Evolutionary conservation across 257 asterid genomes (phyloP).

Genomic region (Lithospermum erythrorhizon): DNA sequence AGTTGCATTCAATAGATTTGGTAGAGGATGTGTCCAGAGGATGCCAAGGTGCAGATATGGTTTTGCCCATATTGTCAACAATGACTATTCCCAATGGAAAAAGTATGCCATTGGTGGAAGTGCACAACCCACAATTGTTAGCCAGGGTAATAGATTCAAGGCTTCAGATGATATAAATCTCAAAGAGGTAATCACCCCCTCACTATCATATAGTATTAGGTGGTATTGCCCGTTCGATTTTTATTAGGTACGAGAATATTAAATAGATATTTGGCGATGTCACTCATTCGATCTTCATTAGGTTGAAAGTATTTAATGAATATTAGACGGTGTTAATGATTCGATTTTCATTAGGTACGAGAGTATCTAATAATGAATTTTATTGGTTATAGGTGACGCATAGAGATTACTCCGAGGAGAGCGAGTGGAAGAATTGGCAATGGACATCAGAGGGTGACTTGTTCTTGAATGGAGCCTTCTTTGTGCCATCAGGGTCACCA

Average conservation of each 20-base stretch:
- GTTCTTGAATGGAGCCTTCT: conserved; percentile 62
- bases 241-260: too few species aligned
- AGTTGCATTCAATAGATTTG: conserved; percentile 62
- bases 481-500: conserved; percentile 44
- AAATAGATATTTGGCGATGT: too few species aligned
- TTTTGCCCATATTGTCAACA: conserved; percentile 73
- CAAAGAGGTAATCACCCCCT: conserved; percentile 33
- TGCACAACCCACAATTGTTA: conserved; percentile 59
- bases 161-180: conserved; percentile 34
- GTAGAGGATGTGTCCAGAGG: conserved; percentile 61
- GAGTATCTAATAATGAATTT: too few species aligned
- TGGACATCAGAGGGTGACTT: conserved; percentile 71
- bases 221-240: too few species aligned
- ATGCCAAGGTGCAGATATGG: conserved; percentile 87
- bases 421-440: conserved; percentile 56
- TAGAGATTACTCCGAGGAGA: conserved; percentile 30
- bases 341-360: too few species aligned
- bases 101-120: conserved; percentile 87
- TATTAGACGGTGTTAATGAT: too few species aligned
- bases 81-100: conserved; percentile 57
- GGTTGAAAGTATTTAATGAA: too few species aligned
- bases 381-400: conserved; percentile 8
- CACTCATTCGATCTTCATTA: too few species aligned
- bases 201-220: too few species aligned
- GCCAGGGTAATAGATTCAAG: conserved; percentile 85